These are phyloP conservation scores for Primulina eburnea DNA, from an alignment of 257 asterid species.

Conservation along the genomic window DNA sequence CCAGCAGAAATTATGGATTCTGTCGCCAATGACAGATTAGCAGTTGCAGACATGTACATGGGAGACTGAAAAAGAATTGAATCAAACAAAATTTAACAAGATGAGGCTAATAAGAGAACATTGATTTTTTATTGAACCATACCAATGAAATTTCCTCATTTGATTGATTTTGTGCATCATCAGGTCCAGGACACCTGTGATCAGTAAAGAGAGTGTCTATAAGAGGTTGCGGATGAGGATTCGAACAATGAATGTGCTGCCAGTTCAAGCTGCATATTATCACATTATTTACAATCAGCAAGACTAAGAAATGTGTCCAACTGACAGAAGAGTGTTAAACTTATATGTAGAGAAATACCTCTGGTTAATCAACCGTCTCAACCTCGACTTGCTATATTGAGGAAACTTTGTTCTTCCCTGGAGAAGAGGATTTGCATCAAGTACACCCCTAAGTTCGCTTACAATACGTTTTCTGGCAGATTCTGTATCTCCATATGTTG, in stretches of 20 bases:
- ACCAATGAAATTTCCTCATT: constrained; percentile 34
- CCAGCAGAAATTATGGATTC: constrained; percentile 29
- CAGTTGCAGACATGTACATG: constrained; percentile 9
- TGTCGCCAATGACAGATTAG: constrained; percentile 18
- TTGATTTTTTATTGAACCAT: constrained; percentile 17
- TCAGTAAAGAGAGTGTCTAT: constrained; percentile 57
- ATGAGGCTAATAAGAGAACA: neutral
- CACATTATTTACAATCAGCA: constrained; percentile 19
- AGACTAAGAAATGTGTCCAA: constrained; percentile 2
- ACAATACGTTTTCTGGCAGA: constrained; percentile 51
- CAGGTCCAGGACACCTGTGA: constrained; percentile 61
- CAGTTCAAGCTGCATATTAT: constrained; percentile 69
- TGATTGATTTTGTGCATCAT: constrained; percentile 33
- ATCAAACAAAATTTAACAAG: constrained; percentile 3
- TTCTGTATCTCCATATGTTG: constrained; percentile 50
- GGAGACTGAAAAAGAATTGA: constrained; percentile 33
- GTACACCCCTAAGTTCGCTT: constrained; percentile 39
- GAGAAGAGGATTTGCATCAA: constrained; percentile 63
- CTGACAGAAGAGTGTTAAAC: neutral
- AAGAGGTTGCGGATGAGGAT: constrained; percentile 63
- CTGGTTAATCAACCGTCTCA: constrained; percentile 72
- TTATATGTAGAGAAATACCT: constrained; percentile 40
- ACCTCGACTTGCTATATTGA: constrained; percentile 49
- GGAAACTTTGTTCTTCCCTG: constrained; percentile 48
- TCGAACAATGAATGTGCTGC: constrained; percentile 67